A percentile compares a stretch with the other conserved stretches of the same genome.
These are phyloP conservation scores for Asterella californica DNA, from an alignment of 225 moss, liverwort and hornwort genomes.

Conservation along the genomic window DNA sequence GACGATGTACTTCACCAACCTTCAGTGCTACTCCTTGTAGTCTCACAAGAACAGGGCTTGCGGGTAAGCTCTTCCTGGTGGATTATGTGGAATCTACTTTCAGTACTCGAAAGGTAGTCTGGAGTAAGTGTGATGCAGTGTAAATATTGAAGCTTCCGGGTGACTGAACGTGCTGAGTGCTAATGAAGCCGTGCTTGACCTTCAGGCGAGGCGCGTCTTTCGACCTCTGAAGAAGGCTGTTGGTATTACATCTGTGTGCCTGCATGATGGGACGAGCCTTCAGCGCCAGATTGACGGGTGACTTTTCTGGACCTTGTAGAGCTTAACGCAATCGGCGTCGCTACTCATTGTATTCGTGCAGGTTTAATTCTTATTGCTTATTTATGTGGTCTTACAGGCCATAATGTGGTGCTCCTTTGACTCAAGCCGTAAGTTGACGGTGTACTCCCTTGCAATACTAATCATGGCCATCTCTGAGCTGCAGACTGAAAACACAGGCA, in stretches of 20 bases:
- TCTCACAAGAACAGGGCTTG: constrained; percentile 60
- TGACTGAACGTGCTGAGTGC: neutral
- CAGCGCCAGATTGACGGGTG: constrained; percentile 75
- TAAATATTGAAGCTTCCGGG: no score
- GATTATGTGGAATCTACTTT: neutral
- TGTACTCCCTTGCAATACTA: neutral
- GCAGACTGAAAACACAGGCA: constrained; percentile 57
- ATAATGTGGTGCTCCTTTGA: neutral
- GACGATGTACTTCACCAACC: constrained; percentile 41
- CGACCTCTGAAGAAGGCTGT: constrained; percentile 62
- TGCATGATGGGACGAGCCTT: constrained; percentile 68
- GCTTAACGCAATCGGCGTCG: neutral
- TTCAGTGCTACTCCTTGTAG: constrained; percentile 59
- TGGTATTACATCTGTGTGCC: constrained; percentile 62
- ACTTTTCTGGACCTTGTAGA: constrained; percentile 16
- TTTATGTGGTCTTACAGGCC: neutral
- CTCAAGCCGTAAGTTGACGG: neutral
- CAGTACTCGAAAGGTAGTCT: neutral
- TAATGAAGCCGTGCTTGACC: neutral
- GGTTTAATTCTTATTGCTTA: neutral
- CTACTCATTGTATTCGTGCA: no score
- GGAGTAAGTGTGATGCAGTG: no score
- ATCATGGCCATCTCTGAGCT: constrained; percentile 2
- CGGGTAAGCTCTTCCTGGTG: constrained; percentile 36
- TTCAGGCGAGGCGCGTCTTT: constrained; percentile 70